Conservation (phyloP, 129 eudicot species). For the Centella asiatica region DNA sequence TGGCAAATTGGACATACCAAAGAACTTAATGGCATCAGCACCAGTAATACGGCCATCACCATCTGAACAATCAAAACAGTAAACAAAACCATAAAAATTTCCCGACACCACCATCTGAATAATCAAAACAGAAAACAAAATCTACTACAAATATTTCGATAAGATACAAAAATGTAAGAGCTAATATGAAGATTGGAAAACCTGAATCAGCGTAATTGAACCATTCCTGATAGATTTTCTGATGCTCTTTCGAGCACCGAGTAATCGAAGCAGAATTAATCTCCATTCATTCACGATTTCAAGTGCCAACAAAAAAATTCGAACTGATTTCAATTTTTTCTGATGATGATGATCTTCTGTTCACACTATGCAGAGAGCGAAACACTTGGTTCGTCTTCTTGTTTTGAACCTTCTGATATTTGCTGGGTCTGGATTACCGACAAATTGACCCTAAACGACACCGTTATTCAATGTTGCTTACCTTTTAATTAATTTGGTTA, state of each 20-base stretch:
- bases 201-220: slow-evolving; percentile 74
- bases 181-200: slow-evolving; percentile 4
- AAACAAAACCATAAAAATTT: too few species aligned
- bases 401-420: too few species aligned
- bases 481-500: too few species aligned
- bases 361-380: too few species aligned
- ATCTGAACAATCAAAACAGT: slow-evolving; percentile 27
- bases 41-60: slow-evolving; percentile 90
- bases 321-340: too few species aligned
- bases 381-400: too few species aligned
- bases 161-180: too few species aligned
- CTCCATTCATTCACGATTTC: slow-evolving; percentile 40
- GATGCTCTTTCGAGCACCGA: slow-evolving; percentile 77
- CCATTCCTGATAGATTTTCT: slow-evolving; percentile 74
- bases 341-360: too few species aligned
- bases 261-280: slow-evolving; percentile 59
- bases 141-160: too few species aligned
- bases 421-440: too few species aligned
- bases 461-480: too few species aligned
- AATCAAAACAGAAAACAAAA: not conserved
- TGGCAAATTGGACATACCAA: slow-evolving; percentile 62
- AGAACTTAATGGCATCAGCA: slow-evolving; percentile 67
- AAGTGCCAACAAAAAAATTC: not conserved
- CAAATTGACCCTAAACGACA: too few species aligned
- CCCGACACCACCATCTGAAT: slow-evolving; percentile 77